Conservation (phyloP, 192 early-diverging fungal species). For the Backusella liffmaniae region DNA sequence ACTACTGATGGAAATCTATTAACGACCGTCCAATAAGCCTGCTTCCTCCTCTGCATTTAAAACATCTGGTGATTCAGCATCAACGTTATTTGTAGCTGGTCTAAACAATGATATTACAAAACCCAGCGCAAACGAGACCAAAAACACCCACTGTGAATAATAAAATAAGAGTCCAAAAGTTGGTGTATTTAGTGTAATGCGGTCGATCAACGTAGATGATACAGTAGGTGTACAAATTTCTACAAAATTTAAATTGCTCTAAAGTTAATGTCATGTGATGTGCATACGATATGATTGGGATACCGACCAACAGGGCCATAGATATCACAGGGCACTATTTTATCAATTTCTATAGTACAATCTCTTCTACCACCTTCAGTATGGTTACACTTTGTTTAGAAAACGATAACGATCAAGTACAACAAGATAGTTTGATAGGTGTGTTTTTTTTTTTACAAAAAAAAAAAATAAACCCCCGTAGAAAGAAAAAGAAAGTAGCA, state of each 20-base stretch:
- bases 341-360: constrained; percentile 41
- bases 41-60: constrained; percentile 41
- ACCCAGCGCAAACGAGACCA: constrained; percentile 35
- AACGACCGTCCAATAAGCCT: constrained; percentile 23
- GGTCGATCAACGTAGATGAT: constrained; percentile 44
- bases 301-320: constrained; percentile 42
- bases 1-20: background rate
- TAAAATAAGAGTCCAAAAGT: constrained; percentile 48
- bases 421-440: background rate
- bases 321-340: constrained; percentile 57
- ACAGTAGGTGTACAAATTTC: constrained; percentile 57
- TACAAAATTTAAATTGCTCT: background rate
- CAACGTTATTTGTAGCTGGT: constrained; percentile 30
- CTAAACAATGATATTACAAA: constrained; percentile 42
- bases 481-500: background rate
- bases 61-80: constrained; percentile 36
- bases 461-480: background rate
- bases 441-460: background rate
- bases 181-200: constrained; percentile 47
- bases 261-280: background rate
- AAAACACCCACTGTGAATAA: constrained; percentile 52
- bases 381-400: constrained; percentile 45
- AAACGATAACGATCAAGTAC: background rate
- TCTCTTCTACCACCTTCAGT: constrained; percentile 34
- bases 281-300: background rate